Evolutionary conservation across 106 monocot genomes (phyloP).

Genomic region (Dioscorea alata): DNA sequence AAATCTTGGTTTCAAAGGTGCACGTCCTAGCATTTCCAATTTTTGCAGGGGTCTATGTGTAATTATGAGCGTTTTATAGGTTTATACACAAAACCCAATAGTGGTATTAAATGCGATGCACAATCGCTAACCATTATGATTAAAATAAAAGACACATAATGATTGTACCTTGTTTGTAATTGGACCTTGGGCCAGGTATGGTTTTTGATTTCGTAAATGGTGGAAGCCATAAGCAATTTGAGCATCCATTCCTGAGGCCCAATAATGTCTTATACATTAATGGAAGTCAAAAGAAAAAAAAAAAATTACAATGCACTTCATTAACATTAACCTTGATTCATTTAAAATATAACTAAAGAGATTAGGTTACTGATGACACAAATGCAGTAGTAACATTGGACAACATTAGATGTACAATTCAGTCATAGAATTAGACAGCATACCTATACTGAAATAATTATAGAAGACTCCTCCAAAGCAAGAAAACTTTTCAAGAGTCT

Average conservation of each 20-base stretch:
- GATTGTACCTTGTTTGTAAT: slow-evolving; percentile 78
- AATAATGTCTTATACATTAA: not conserved
- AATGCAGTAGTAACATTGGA: not conserved
- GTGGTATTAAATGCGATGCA: too few species aligned
- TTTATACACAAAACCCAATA: too few species aligned
- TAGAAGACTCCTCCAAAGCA: slow-evolving; percentile 73
- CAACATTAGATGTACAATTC: not conserved
- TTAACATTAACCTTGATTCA: too few species aligned
- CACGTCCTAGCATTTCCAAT: too few species aligned
- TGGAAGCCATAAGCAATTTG: slow-evolving; percentile 94
- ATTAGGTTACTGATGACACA: not conserved
- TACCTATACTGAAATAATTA: slow-evolving; percentile 78
- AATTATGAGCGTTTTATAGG: too few species aligned
- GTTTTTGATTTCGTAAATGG: slow-evolving; percentile 79
- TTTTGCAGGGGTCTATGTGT: too few species aligned
- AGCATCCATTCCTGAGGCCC: slow-evolving; percentile 87
- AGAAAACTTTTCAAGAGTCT: slow-evolving; percentile 32
- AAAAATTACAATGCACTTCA: too few species aligned
- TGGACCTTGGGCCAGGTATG: slow-evolving; percentile 73
- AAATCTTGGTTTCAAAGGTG: too few species aligned
- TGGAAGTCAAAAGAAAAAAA: too few species aligned
- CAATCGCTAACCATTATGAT: too few species aligned
- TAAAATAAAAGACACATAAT: too few species aligned
- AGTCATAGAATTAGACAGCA: not conserved
- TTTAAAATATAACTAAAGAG: too few species aligned